Evolutionary conservation across 1,139 yeast species (phyloP).

Genomic region (Geotrichum fermentans): DNA sequence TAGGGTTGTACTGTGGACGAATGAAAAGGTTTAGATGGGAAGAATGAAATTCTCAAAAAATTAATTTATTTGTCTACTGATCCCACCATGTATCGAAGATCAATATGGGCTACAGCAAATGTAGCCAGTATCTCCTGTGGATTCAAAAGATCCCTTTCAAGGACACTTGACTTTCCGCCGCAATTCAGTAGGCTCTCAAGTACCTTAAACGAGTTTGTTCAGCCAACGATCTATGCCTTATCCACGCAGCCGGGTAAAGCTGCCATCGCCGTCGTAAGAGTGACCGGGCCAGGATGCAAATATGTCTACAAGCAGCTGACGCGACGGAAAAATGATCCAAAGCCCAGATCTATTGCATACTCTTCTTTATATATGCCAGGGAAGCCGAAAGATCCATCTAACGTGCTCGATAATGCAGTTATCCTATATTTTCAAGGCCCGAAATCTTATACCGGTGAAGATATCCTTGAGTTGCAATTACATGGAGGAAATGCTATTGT

Average conservation of each 20-base stretch:
- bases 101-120: too few relatives aligned
- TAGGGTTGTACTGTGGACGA: neutral
- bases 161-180: neutral
- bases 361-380: constrained; percentile 35
- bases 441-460: constrained; percentile 90
- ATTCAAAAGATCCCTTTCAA: neutral
- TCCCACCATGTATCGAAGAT: constrained; percentile 6
- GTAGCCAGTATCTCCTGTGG: too few relatives aligned
- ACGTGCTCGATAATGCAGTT: constrained; percentile 70
- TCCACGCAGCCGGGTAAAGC: constrained; percentile 79
- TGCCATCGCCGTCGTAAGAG: constrained; percentile 81
- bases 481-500: constrained; percentile 94
- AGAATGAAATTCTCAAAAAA: too few relatives aligned
- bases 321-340: constrained; percentile 38
- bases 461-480: constrained; percentile 73
- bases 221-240: constrained; percentile 79
- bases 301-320: constrained; percentile 48
- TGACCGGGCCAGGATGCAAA: constrained; percentile 66
- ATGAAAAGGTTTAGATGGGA: too few relatives aligned
- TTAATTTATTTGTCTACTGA: neutral
- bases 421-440: constrained; percentile 68
- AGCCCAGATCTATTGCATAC: constrained; percentile 52
- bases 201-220: neutral
- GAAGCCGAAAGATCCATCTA: constrained; percentile 31
- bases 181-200: neutral